phyloP scores from a whole-genome alignment of 2,329 filamentous ascomycete species.

The Cercospora brassicicola region DNA sequence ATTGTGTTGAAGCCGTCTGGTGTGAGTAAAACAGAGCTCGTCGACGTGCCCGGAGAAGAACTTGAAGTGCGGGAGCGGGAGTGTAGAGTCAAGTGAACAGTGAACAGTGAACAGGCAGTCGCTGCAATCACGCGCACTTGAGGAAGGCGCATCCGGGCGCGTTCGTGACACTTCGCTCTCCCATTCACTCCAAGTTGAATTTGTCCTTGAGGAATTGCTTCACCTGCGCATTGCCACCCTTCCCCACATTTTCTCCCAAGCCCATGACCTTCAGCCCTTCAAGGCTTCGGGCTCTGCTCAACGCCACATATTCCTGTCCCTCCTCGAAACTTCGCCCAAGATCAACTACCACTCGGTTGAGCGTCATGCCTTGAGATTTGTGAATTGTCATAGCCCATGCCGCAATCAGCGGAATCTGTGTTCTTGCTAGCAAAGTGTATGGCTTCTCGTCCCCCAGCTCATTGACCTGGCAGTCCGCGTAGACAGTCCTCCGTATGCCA shows the following conservation, averaged over 20 bases:
- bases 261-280: slow-evolving; percentile 49
- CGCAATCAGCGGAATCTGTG: slow-evolving; percentile 61
- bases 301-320: slow-evolving; percentile 64
- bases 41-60: too few species aligned
- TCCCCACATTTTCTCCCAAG: slow-evolving; percentile 20
- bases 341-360: slow-evolving; percentile 60
- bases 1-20: too few species aligned
- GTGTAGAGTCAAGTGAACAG: too few species aligned
- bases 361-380: slow-evolving; percentile 63
- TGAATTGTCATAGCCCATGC: slow-evolving; percentile 66
- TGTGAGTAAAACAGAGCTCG: too few species aligned
- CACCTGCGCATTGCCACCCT: slow-evolving; percentile 27
- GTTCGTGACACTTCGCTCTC: background rate
- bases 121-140: too few species aligned
- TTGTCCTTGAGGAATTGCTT: slow-evolving; percentile 23
- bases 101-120: too few species aligned
- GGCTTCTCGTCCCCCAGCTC: slow-evolving; percentile 51
- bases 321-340: slow-evolving; percentile 55
- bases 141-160: too few species aligned
- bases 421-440: slow-evolving; percentile 54
- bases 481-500: slow-evolving; percentile 50
- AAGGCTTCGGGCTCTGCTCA: slow-evolving; percentile 57
- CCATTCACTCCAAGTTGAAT: slow-evolving; percentile 9
- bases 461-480: slow-evolving; percentile 53
- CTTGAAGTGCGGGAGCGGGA: too few species aligned